Conservation (phyloP, 2,329 filamentous ascomycete species). For the Colletotrichum sp. region DNA sequence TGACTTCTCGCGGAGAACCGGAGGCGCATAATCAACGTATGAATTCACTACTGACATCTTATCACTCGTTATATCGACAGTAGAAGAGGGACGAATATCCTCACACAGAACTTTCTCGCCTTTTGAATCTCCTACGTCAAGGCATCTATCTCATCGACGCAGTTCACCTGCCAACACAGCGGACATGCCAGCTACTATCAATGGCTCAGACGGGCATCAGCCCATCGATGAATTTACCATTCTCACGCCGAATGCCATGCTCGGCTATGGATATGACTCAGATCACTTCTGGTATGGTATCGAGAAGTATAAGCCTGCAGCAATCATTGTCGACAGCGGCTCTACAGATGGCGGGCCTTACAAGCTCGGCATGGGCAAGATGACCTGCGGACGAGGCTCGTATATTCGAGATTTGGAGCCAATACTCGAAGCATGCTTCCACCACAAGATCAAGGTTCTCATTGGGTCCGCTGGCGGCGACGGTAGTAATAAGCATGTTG, state of each 20-base stretch:
- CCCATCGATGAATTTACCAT: slow-evolving; percentile 24
- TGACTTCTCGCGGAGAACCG: background rate
- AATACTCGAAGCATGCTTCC: slow-evolving; percentile 37
- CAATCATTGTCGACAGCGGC: slow-evolving; percentile 39
- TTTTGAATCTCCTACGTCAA: too few species aligned
- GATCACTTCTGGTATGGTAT: slow-evolving; percentile 30
- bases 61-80: background rate
- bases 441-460: slow-evolving; percentile 41
- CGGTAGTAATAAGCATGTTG: slow-evolving; percentile 46
- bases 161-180: background rate
- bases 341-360: slow-evolving; percentile 41
- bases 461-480: slow-evolving; percentile 53
- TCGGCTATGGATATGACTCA: slow-evolving; percentile 52
- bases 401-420: slow-evolving; percentile 48
- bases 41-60: background rate
- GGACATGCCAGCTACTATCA: background rate
- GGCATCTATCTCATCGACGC: too few species aligned
- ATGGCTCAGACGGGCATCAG: background rate
- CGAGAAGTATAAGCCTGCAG: slow-evolving; percentile 32
- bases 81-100: background rate
- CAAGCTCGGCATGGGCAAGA: slow-evolving; percentile 44
- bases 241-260: slow-evolving; percentile 52
- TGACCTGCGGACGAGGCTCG: slow-evolving; percentile 40
- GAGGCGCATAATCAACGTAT: too few species aligned
- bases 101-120: too few species aligned